Evolutionary conservation across 352 stramenopile species (phyloP), one percentile per base, ranked within the genome.

Genomic region (Paralagenidium karlingii): DNA sequence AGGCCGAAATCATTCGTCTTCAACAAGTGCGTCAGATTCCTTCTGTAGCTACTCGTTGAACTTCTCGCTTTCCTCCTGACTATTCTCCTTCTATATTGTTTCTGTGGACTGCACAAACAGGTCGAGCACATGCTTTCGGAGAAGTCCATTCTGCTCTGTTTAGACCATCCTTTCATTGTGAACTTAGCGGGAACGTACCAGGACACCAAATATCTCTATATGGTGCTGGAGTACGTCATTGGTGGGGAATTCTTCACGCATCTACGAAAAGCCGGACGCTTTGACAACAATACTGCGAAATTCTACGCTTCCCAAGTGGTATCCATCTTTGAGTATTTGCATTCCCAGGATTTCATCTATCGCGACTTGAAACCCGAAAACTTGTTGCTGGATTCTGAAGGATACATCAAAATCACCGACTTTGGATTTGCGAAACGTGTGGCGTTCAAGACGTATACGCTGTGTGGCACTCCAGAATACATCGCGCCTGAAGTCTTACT

Each of bases 171-270:
- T 26, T 98, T 98, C 65, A 97, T 98, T 42, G 91, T 98, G 15
- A 96, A 96, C 56, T 57, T 98, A 27, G 83, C 71, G 25, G 82
- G 67, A 39, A 96, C 92, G 18, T 98, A 95, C 58, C 92, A 98
- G 53, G 89, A 97, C 51, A 71, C 78, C 25, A 89, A 86, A 55
- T 97, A 91, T 51, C 63, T 98, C 41, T 98, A 98, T 66, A 97
- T 98, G 87, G 80, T 98, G 38, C 69, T 98, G 34, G 94, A 98
- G 54, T 98, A 97, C 53, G 77, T 98, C 13, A 91, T 97, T 43
- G 94, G 94, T 34, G 94, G 94, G 38, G 94, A 98, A 63, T 98
- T 98, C 62, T 98, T 98, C 58, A 96, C 87, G 19, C 86, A 98
- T 47, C 51, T 98, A 15, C 68, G 89, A 34, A 96, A 96, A 74